A percentile compares a stretch with the other conserved stretches of the same genome.
Evolutionary conservation across 73 alveolate genomes (phyloP).

Genomic region (Tetrahymena thermophila): DNA sequence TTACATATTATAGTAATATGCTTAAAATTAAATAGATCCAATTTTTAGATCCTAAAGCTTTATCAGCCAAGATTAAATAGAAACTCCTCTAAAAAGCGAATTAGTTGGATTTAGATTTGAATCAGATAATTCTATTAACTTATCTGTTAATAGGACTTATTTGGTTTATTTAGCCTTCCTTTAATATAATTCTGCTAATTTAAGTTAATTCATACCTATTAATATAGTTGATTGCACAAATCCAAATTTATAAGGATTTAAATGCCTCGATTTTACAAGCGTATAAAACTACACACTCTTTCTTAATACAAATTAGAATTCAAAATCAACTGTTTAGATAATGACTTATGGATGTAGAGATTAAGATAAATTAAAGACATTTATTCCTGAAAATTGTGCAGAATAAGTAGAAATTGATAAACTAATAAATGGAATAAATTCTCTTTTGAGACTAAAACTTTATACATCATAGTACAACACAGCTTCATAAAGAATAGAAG

Average conservation of each 20-base stretch:
- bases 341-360: neutral
- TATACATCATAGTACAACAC: neutral
- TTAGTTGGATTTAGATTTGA: neutral
- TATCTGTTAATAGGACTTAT: neutral
- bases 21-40: neutral
- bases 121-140: neutral
- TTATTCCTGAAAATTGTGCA: neutral
- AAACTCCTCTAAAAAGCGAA: neutral
- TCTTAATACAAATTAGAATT: neutral
- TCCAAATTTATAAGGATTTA: neutral
- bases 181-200: neutral
- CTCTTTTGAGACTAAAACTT: neutral
- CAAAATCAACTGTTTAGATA: neutral
- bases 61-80: neutral
- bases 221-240: neutral
- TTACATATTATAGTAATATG: neutral
- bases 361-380: neutral
- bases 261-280: neutral
- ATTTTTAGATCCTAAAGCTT: neutral
- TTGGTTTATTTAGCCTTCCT: neutral
- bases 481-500: neutral
- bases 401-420: neutral
- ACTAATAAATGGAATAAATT: neutral
- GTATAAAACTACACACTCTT: neutral
- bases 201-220: neutral